Conservation (phyloP, 306 rosid species). For the Begonia masoniana region DNA sequence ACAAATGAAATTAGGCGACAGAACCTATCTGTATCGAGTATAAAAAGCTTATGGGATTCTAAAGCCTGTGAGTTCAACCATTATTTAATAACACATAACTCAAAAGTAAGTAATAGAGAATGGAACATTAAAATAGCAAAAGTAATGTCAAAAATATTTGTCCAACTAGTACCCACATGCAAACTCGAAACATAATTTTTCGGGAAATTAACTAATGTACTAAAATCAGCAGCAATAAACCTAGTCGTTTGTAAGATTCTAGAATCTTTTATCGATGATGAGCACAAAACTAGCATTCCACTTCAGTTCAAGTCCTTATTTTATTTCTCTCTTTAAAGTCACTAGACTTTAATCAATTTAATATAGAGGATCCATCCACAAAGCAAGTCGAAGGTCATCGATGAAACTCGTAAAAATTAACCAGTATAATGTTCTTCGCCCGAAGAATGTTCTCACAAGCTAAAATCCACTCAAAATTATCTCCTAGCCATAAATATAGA, state of each 20-base stretch:
- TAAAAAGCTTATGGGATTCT: slow-evolving; percentile 4
- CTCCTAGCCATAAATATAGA: no score
- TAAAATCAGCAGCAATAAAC: slow-evolving; percentile 11
- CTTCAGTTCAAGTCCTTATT: slow-evolving; percentile 2
- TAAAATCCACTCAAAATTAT: no score
- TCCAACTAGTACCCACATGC: slow-evolving; percentile 20
- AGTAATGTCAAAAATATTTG: slow-evolving; percentile 13
- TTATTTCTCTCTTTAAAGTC: no score
- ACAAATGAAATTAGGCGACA: slow-evolving; percentile 8
- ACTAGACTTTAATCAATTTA: no score
- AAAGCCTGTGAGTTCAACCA: slow-evolving; percentile 8
- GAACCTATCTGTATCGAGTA: slow-evolving; percentile 20
- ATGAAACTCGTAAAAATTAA: no score
- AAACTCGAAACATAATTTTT: slow-evolving; percentile 29
- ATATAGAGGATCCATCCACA: no score
- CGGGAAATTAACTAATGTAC: slow-evolving; percentile 18
- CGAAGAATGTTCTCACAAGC: no score
- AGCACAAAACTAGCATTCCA: slow-evolving; percentile 7
- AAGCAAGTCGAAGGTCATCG: no score
- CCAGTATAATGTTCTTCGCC: no score
- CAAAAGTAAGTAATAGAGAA: slow-evolving; percentile 25
- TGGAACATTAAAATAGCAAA: neutral
- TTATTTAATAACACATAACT: slow-evolving; percentile 19
- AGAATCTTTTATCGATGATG: slow-evolving; percentile 12
- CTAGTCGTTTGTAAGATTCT: slow-evolving; percentile 14